A percentile compares a stretch with the other conserved stretches of the same genome.
Evolutionary conservation across 495 filamentous ascomycete species (phyloP).

Genomic region (Talaromyces borbonicus): DNA sequence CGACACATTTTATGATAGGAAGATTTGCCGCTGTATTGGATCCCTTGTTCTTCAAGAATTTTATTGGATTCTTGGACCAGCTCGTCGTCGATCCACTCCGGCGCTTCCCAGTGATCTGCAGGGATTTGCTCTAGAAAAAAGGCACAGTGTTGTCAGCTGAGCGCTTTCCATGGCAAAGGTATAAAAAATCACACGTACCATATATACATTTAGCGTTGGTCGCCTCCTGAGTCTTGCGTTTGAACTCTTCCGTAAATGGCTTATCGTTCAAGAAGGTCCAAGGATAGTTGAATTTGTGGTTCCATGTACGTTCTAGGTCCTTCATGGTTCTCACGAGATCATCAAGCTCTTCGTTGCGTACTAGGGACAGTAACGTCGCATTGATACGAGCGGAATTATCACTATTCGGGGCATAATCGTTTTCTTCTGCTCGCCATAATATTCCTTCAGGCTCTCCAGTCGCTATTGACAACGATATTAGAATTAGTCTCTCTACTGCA

Average conservation of each 20-base stretch:
- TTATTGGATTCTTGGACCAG: slow-evolving; percentile 76
- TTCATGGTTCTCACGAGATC: slow-evolving; percentile 79
- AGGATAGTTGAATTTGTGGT: slow-evolving; percentile 98
- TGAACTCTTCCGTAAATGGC: slow-evolving; percentile 93
- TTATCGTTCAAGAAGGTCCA: slow-evolving; percentile 99
- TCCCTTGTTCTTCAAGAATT: slow-evolving; percentile 69
- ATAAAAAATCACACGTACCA: slow-evolving; percentile 39
- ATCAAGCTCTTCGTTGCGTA: slow-evolving; percentile 79
- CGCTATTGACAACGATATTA: slow-evolving; percentile 35
- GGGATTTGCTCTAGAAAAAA: slow-evolving; percentile 62
- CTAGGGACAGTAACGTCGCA: slow-evolving; percentile 83
- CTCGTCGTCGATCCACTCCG: slow-evolving; percentile 83
- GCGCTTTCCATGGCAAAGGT: neutral
- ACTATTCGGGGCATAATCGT: slow-evolving; percentile 61
- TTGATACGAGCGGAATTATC: slow-evolving; percentile 72
- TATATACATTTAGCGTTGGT: slow-evolving; percentile 82
- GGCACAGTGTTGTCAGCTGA: slow-evolving; percentile 14
- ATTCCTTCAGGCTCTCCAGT: slow-evolving; percentile 73
- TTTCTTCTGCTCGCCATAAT: slow-evolving; percentile 58
- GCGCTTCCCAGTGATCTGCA: slow-evolving; percentile 87
- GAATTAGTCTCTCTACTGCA: slow-evolving; percentile 1
- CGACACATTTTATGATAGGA: slow-evolving; percentile 99
- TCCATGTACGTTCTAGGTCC: slow-evolving; percentile 92
- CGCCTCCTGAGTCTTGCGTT: slow-evolving; percentile 58
- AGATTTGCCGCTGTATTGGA: slow-evolving; percentile 79